Evolutionary conservation across 305 asterid genomes (phyloP).

Genomic region (Fraxinus angustifolia): DNA sequence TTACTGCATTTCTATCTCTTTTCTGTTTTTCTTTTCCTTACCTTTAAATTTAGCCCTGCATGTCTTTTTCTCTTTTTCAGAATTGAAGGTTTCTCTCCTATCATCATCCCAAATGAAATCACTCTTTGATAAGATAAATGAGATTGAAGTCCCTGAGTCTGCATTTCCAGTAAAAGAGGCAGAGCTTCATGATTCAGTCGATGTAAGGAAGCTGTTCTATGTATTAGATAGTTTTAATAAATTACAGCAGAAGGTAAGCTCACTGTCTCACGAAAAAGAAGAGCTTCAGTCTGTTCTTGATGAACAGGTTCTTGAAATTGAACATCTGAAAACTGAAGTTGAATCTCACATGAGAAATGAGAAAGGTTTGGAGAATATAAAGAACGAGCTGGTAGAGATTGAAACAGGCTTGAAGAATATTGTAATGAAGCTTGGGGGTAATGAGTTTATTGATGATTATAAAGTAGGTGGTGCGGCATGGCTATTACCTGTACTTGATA

Average conservation of each 20-base stretch:
- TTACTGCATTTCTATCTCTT: slow-evolving; percentile 7
- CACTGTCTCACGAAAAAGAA: slow-evolving; percentile 53
- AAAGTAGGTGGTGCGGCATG: slow-evolving; percentile 41
- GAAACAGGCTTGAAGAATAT: slow-evolving; percentile 57
- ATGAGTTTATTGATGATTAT: slow-evolving; percentile 48
- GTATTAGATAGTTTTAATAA: slow-evolving; percentile 57
- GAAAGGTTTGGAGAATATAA: slow-evolving; percentile 43
- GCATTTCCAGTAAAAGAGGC: slow-evolving; percentile 36
- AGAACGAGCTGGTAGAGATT: slow-evolving; percentile 49
- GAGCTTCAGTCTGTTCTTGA: slow-evolving; percentile 55
- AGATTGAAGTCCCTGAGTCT: slow-evolving; percentile 48
- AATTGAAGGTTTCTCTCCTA: slow-evolving; percentile 45
- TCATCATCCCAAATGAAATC: slow-evolving; percentile 60
- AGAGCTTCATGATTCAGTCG: slow-evolving; percentile 38
- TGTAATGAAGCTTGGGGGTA: slow-evolving; percentile 63
- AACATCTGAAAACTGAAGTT: slow-evolving; percentile 55
- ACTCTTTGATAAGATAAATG: slow-evolving; percentile 62
- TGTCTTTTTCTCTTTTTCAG: slow-evolving; percentile 34
- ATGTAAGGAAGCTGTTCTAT: slow-evolving; percentile 62
- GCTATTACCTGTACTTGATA: slow-evolving; percentile 60
- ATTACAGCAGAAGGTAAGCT: slow-evolving; percentile 46
- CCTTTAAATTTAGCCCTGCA: slow-evolving; percentile 7
- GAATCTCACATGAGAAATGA: slow-evolving; percentile 34
- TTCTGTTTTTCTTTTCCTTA: slow-evolving; percentile 18
- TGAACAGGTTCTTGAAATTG: slow-evolving; percentile 52